Conservation (phyloP, 2,329 filamentous ascomycete species). For the Epicoccum sorghinum region DNA sequence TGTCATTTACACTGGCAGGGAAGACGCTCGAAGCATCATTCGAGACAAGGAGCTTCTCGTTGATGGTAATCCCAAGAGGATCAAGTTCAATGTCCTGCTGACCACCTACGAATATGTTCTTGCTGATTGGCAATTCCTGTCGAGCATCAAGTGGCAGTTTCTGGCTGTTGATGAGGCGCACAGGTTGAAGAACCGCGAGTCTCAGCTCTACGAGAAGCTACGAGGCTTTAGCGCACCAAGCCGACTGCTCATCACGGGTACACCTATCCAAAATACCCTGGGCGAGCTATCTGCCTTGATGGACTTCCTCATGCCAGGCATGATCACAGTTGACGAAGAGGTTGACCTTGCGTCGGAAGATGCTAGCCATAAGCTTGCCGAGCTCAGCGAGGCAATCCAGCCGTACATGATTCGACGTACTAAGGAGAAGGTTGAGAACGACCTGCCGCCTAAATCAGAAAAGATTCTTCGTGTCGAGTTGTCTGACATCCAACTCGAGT, state of each 20-base stretch:
- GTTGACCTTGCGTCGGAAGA: conserved; percentile 82
- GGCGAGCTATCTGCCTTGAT: conserved; percentile 90
- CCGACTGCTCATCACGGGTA: conserved; percentile 92
- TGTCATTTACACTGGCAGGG: conserved; percentile 92
- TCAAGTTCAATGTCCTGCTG: conserved; percentile 96
- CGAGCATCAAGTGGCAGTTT: conserved; percentile 95
- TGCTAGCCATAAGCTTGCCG: conserved; percentile 84
- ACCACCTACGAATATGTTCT: conserved; percentile 98
- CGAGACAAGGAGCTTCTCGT: conserved; percentile 87
- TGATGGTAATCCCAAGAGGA: conserved; percentile 83
- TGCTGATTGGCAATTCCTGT: conserved; percentile 80
- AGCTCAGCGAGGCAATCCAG: conserved; percentile 84
- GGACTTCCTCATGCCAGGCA: conserved; percentile 96
- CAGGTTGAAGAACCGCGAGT: conserved; percentile 93
- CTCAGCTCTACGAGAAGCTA: conserved; percentile 86
- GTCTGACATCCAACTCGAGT: conserved; percentile 94
- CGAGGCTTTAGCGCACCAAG: conserved; percentile 86
- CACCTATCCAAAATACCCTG: conserved; percentile 95
- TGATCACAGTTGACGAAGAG: conserved; percentile 88
- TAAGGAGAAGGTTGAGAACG: conserved; percentile 96
- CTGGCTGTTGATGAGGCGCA: conserved; percentile 97
- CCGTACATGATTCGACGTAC: conserved; percentile 95
- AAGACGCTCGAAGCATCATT: conserved; percentile 84
- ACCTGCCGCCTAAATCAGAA: conserved; percentile 94
- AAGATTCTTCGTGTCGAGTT: conserved; percentile 98